Percentiles rank a stretch among this genome's conserved stretches.
These are phyloP conservation scores for Nosema muscidifuracis DNA, from an alignment of 371 early-diverging fungal species.

Conservation along the genomic window DNA sequence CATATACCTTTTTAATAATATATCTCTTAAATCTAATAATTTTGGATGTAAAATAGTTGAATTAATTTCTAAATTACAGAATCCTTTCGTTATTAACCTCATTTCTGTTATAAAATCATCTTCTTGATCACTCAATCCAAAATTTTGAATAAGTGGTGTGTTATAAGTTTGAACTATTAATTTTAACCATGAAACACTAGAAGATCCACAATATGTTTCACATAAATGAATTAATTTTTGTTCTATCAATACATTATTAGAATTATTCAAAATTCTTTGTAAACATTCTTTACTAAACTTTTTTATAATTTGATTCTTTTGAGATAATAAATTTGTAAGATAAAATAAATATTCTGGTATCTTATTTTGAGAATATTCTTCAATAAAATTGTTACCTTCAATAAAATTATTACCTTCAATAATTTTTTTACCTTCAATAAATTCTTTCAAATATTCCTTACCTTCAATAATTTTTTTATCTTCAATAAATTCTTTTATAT, in stretches of 20 bases:
- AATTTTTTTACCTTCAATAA: background rate
- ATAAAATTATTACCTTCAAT: no score
- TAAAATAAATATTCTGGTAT: background rate
- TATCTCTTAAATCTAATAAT: background rate
- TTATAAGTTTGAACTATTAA: background rate
- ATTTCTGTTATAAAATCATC: background rate
- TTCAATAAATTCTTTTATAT: no score
- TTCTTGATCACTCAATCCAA: background rate
- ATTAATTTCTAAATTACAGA: constrained; percentile 24
- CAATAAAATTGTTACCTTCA: no score
- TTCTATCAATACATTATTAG: background rate
- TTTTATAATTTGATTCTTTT: background rate
- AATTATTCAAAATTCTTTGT: background rate
- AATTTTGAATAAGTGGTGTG: background rate
- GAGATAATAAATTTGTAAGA: background rate
- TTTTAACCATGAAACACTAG: background rate
- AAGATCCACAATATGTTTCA: background rate
- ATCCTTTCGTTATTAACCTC: constrained; percentile 27
- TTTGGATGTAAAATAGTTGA: background rate
- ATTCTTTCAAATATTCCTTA: no score
- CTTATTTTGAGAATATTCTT: no score
- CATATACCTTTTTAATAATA: background rate
- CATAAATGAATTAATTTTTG: background rate
- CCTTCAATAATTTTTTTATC: no score
- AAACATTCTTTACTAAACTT: background rate